A percentile compares a stretch with the other conserved stretches of the same genome.
These are phyloP conservation scores for Phyllostachys edulis DNA, from an alignment of 176 grass and related monocot genomes.

Conservation along the genomic window DNA sequence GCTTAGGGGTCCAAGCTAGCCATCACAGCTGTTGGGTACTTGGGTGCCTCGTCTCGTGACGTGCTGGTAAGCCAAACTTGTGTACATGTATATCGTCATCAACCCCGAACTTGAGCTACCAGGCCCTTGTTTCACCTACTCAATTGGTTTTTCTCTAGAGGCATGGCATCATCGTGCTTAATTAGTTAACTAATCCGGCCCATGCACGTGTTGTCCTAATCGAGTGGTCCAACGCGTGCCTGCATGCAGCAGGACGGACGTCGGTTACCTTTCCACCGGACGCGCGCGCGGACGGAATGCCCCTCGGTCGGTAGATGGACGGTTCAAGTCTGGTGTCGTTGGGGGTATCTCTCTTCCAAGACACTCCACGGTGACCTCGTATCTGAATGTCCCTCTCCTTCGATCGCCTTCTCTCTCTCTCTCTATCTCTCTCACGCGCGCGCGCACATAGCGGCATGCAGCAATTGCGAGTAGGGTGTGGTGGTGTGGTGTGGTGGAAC, in stretches of 20 bases:
- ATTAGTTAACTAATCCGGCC: background rate
- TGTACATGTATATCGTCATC: no score
- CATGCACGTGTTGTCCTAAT: background rate
- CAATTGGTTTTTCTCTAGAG: no score
- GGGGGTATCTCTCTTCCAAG: conserved; percentile 78
- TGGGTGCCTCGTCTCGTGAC: background rate
- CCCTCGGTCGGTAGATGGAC: conserved; percentile 32
- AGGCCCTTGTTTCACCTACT: no score
- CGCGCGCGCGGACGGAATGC: background rate
- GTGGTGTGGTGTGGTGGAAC: conserved; percentile 60
- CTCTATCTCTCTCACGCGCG: background rate
- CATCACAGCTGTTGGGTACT: background rate
- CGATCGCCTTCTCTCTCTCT: background rate
- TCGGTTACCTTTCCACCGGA: background rate
- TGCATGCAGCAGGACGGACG: background rate
- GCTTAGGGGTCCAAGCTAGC: background rate
- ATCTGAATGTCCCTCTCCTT: conserved; percentile 38
- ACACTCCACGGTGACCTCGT: conserved; percentile 82
- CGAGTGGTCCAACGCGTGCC: background rate
- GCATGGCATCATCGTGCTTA: no score
- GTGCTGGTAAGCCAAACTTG: no score
- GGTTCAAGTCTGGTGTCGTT: conserved; percentile 53
- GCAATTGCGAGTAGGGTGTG: background rate
- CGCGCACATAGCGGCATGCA: background rate
- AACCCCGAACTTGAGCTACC: no score